Evolutionary conservation across 2,329 filamentous ascomycete species (phyloP).

Genomic region (Arthrobotrys entomopaga): DNA sequence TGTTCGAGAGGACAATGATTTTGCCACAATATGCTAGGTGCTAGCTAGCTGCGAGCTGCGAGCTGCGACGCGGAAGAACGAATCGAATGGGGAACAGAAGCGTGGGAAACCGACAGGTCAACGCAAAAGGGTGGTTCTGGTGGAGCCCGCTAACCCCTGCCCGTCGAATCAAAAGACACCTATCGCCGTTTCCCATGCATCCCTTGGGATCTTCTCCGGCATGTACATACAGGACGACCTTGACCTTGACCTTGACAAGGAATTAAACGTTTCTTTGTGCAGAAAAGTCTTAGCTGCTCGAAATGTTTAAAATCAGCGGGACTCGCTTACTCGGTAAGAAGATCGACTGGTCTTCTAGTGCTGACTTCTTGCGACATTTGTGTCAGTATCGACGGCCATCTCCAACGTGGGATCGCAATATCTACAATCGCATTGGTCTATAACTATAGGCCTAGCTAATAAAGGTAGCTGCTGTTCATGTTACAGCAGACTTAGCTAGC

Average conservation of each 20-base stretch:
- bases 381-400: constrained; percentile 11
- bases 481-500: neutral
- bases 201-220: neutral
- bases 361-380: constrained; percentile 45
- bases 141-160: constrained; percentile 20
- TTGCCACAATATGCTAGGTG: too few relatives aligned
- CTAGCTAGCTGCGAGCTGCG: neutral
- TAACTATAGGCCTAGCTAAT: constrained; percentile 2
- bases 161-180: constrained; percentile 12
- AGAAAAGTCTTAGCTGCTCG: constrained; percentile 8
- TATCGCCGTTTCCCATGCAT: constrained; percentile 17
- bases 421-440: constrained; percentile 24
- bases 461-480: constrained; percentile 2
- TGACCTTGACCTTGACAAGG: neutral
- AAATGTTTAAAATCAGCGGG: constrained; percentile 20
- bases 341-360: constrained; percentile 32
- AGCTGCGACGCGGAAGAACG: constrained; percentile 10
- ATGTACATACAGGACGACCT: constrained; percentile 10
- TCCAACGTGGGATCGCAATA: constrained; percentile 14
- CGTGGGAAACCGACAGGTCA: constrained; percentile 39
- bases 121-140: constrained; percentile 29
- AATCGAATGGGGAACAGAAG: constrained; percentile 9
- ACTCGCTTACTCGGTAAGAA: constrained; percentile 47
- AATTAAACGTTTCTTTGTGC: constrained; percentile 29
- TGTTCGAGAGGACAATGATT: constrained; percentile 16